Evolutionary conservation across 2,329 filamentous ascomycete genomes (phyloP).

Genomic region (Rutstroemia sp.): DNA sequence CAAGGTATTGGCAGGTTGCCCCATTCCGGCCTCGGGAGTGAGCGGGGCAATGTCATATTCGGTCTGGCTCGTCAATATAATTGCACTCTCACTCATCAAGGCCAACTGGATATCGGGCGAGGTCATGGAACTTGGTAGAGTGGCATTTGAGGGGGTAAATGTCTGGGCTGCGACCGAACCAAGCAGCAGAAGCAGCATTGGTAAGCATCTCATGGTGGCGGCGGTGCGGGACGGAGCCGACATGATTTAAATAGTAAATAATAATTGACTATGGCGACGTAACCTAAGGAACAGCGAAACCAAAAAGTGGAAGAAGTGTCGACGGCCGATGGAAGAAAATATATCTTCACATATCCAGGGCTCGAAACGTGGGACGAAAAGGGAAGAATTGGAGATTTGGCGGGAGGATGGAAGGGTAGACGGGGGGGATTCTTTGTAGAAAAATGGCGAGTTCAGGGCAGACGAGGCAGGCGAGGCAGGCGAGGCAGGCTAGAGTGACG

Average conservation of each 20-base stretch:
- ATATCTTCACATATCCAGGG: no score
- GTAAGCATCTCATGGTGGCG: slow-evolving; percentile 16
- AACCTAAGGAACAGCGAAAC: no score
- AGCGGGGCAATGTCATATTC: slow-evolving; percentile 24
- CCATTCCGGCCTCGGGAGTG: slow-evolving; percentile 18
- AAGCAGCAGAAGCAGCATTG: slow-evolving; percentile 13
- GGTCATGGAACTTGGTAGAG: slow-evolving; percentile 16
- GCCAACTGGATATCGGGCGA: slow-evolving; percentile 13
- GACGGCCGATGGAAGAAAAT: no score
- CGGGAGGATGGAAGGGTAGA: no score
- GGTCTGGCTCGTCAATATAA: slow-evolving; percentile 5
- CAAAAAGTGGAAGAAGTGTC: no score
- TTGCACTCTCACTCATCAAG: slow-evolving; percentile 9
- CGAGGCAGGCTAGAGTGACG: no score
- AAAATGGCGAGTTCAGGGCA: no score
- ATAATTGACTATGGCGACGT: background rate
- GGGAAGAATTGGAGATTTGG: no score
- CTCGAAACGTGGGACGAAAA: no score
- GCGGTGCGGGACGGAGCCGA: slow-evolving; percentile 13
- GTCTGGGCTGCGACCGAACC: slow-evolving; percentile 18
- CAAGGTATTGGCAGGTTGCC: slow-evolving; percentile 12
- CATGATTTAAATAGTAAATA: slow-evolving; percentile 11
- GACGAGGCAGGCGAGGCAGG: no score
- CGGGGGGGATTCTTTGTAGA: no score
- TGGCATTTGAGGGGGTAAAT: slow-evolving; percentile 20